Evolutionary conservation across 148 eudicot species (phyloP), one percentile per base, ranked within the genome.

Genomic region (Vaccinium corymbosum): DNA sequence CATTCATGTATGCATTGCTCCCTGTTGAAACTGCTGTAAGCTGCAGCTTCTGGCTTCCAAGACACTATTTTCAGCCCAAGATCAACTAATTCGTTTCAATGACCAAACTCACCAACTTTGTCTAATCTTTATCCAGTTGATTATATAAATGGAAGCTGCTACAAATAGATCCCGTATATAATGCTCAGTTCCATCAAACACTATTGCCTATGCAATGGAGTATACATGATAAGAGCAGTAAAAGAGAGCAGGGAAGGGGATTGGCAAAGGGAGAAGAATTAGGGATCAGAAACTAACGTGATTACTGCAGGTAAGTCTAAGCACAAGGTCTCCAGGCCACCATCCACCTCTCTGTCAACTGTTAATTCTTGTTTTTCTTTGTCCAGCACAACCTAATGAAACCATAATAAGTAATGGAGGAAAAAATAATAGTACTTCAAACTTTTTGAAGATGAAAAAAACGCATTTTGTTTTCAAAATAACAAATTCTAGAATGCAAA

Each of bases 271-370:
- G 25, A 71, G 76, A 84, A 73, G 51, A n/a, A 46, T 77, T 59
- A n/a, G 53, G 73, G 72, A 88, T 50, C 17, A 80, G 35, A 76
- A 46, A 72, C 84, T 91, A 94, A 62, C 99, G 98, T 94, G 84
- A 97, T 92, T 15, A 97, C 95, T 70, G 98, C 98, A 12, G 99
- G 99, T 79, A 97, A 89, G 84, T 92, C 97, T 80, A 97, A 86
- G 85, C 92, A 90, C 85, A 97, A 82, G 9, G 97, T 97, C 90
- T 97, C 99, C 66, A 91, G 89, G 53, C 99, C 99, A 80, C 95
- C 99, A 85, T 97, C 99, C 84, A 97, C 99, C 89, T 97, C 99
- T 89, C 99, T 91, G 83, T 97, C 99, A 76, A 97, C 98, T 20
- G 94, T 93, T 56, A 88, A 94, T 16, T 85, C 89, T 51, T 93